These are phyloP conservation scores for Plectranthus barbatus DNA, from an alignment of 257 asterid species.

Conservation along the genomic window DNA sequence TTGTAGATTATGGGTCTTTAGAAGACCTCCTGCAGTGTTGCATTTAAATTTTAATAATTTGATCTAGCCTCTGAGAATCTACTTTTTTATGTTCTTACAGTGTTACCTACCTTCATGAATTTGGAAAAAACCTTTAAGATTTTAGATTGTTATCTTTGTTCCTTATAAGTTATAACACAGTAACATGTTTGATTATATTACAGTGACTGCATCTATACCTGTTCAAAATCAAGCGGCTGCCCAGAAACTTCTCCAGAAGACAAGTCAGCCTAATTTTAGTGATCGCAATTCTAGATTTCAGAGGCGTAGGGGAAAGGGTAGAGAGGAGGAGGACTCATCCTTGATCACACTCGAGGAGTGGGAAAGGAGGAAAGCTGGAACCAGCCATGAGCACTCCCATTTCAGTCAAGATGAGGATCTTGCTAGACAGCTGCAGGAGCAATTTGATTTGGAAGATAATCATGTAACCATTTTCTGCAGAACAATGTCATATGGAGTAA, in stretches of 20 bases:
- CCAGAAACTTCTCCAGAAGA: conserved; percentile 77
- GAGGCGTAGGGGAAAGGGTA: conserved; percentile 45
- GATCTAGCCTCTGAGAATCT: background rate
- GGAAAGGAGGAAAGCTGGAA: conserved; percentile 64
- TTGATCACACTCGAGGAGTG: conserved; percentile 75
- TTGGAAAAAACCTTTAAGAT: background rate
- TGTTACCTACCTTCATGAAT: background rate
- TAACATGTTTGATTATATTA: conserved; percentile 14
- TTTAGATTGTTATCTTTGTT: conserved; percentile 7
- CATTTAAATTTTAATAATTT: background rate
- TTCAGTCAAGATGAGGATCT: conserved; percentile 70
- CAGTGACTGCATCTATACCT: conserved; percentile 67
- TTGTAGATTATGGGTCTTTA: background rate
- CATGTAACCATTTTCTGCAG: conserved; percentile 35
- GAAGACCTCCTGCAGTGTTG: background rate
- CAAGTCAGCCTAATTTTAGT: conserved; percentile 38
- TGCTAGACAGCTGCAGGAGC: conserved; percentile 73
- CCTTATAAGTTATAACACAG: background rate
- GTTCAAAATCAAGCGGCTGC: conserved; percentile 90
- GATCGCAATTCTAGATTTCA: conserved; percentile 37
- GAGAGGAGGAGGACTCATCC: conserved; percentile 40
- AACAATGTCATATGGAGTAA: background rate
- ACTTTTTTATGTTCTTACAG: background rate
- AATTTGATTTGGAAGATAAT: conserved; percentile 66
- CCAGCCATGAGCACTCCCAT: conserved; percentile 21